Conservation (phyloP, 257 asterid genomes). For the Avicennia marina region DNA sequence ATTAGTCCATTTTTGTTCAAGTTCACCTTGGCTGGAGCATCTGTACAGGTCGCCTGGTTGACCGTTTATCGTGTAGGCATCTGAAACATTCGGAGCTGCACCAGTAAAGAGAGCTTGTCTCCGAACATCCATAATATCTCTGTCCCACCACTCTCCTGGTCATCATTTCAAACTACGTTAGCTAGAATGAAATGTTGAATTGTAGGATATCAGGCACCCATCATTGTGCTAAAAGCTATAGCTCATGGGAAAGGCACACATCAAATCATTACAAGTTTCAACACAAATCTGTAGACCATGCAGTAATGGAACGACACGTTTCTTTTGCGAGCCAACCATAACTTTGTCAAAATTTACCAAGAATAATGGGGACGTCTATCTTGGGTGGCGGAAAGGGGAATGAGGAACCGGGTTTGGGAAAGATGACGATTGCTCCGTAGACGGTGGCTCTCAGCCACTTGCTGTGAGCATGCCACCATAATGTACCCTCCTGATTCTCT, state of each 20-base stretch:
- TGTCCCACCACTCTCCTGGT: constrained; percentile 84
- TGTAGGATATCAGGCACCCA: no score
- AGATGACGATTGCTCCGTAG: constrained; percentile 60
- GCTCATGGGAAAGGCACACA: no score
- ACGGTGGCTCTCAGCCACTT: constrained; percentile 69
- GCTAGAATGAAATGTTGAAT: no score
- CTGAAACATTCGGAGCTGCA: constrained; percentile 65
- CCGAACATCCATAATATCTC: constrained; percentile 47
- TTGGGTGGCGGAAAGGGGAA: constrained; percentile 51
- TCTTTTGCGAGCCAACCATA: no score
- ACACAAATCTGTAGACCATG: no score
- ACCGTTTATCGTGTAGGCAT: constrained; percentile 79
- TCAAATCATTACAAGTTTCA: no score
- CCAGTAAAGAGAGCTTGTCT: constrained; percentile 59
- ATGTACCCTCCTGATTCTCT: constrained; percentile 63
- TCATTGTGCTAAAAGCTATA: no score
- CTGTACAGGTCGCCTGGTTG: constrained; percentile 73
- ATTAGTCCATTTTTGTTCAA: no score
- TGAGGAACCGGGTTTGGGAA: constrained; percentile 43
- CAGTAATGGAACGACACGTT: no score
- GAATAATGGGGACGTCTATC: constrained; percentile 48
- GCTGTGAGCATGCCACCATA: constrained; percentile 90
- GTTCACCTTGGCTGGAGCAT: constrained; percentile 48
- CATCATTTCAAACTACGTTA: background rate
- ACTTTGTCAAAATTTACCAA: no score